Base-by-base conservation (phyloP, 106 monocot genomes). In the Dioscorea zingiberensis region DNA sequence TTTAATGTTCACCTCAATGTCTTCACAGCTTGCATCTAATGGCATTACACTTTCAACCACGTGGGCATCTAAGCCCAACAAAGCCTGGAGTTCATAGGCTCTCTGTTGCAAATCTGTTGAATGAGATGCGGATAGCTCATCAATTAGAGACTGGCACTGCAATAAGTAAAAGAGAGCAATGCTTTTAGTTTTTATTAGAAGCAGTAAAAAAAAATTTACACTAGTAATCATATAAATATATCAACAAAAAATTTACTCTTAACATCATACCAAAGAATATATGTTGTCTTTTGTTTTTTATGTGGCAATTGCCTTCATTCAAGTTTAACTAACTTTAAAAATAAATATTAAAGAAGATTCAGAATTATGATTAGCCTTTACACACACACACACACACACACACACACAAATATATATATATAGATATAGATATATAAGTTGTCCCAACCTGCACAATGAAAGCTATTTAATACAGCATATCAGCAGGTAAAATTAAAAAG, bases 21-120 rank as follows among this genome's bases (percentile, higher is more conserved):
- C 97, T 88, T 97, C 97, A 72, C 97, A 97, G 79, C 92, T 97
- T 27, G 97, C 97, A 84, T 97, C 97, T 63, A 71, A 62, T 15
- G 97, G 97, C 83, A 97, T 84, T 54, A 84, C 75, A 75, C 24
- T 81, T 70, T 92, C 88, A 59, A 89, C 72, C 67, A 81, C 79
- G 73, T 63, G 64, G 64, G 64, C 61, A 66, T 91, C 77, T 64
- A 97, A 77, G 23, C 77, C 64, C 55, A 92, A 73, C 29, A 92
- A 78, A 23, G 88, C 88, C 74, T 97, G 88, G 27, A 97, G 72
- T 48, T 97, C 97, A 76, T 92, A 92, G 44, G 92, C 85, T 64
- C 92, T 85, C 70, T 97, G 97, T 68, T 97, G 97, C 77, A 97
- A 77, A 65, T 97, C 97, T 59, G 97, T 97, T 70, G 97, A 97